Base-by-base conservation (phyloP, 495 filamentous ascomycete genomes). In the Thermothielavioides terrestris region DNA sequence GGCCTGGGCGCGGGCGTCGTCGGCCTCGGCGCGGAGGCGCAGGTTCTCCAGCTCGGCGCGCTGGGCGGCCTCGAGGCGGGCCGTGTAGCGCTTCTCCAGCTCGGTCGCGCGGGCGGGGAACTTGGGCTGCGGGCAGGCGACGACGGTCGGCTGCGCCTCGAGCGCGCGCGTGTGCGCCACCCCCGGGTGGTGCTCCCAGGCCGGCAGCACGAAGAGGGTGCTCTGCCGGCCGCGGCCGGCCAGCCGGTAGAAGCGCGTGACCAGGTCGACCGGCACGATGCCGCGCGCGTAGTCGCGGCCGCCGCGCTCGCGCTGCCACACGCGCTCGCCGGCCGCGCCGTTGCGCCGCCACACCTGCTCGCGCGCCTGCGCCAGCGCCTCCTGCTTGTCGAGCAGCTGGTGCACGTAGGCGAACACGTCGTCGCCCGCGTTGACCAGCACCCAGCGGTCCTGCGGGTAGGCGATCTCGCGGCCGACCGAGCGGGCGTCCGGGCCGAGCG, bases 141-240 rank as follows among this genome's bases (percentile, higher is more conserved):
- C 63, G 2, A 78, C 66, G 0, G 70, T 75, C 9, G 76, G 74
- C 28, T 66, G 57, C 11, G 43, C 53, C 57, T 76, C 74, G 17
- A 70, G 56, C 39, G 65, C 56, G 15, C 63, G 56, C 6, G 71
- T 76, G 25, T 67, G 52, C 43, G 54, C 58, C 36, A 65, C 67
- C 27, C 51, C 69, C 0, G 74, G 70, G 49, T 76, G 74, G 23
- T 65, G 55, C 15, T 60, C 57, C 46, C 67, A 70, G 11, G 72
- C 76, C 2, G 75, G 76, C 37, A 77, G 57, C 20, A 78, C 63
- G 52, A 78, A 79, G 43, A 79, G 53, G 0, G 70, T 66, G 6
- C 51, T 54, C 0, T 37, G 1, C 37, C 52, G 56, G 4, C 69
- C 71, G n/a, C 58, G 59, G 15, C 59, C 60, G 11, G 65, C 63